Evolutionary conservation across 176 grass and related monocot species (phyloP), one percentile per base, ranked within the genome.

Genomic region (Lolium rigidum): DNA sequence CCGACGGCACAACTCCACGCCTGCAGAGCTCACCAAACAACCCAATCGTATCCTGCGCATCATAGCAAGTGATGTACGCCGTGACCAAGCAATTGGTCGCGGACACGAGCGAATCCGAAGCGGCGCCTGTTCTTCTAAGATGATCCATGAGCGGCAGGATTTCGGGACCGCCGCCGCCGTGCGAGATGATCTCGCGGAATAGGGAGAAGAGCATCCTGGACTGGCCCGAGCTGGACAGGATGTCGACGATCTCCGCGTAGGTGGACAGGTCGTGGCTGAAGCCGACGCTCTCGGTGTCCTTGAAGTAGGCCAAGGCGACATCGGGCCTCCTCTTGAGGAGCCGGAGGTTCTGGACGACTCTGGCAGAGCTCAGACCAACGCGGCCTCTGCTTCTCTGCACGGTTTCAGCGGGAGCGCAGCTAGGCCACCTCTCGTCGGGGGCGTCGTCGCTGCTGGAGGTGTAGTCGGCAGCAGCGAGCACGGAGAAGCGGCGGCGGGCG

Each of bases 221-320:
- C 67, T 83, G 84, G 22, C 26, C 24, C 20, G 89, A 89, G 11
- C 74, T 21, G 5, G 82, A 76, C 25, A 97, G 73, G 5, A 93
- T 86, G 4, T 68, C 61, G 41, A 94, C 81, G 16, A 94, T 92
- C 48, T 77, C 88, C 11, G 81, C 82, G 16, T 91, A 94, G 25
- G 92, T 92, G 9, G 88, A 84, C 6, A 76, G 43, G 48, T 93
- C 92, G 60, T 94, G 95, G 61, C 18, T 69, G 63, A 97, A 94
- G 21, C 95, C 92, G 28, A 87, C 51, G 55, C 73, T 85, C 44
- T 59, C 22, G 2, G 78, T 82, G 58, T 94, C 85, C 39, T 86
- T 91, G 78, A 97, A 95, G 86, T 91, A 97, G 55, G 86, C 84
- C 20, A 95, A 88, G 5, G 92, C 92, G 0, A 70, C 16, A 10